Evolutionary conservation across 169 alveolate genomes (phyloP), one percentile per base, ranked within the genome.

Genomic region (Babesia caballi): DNA sequence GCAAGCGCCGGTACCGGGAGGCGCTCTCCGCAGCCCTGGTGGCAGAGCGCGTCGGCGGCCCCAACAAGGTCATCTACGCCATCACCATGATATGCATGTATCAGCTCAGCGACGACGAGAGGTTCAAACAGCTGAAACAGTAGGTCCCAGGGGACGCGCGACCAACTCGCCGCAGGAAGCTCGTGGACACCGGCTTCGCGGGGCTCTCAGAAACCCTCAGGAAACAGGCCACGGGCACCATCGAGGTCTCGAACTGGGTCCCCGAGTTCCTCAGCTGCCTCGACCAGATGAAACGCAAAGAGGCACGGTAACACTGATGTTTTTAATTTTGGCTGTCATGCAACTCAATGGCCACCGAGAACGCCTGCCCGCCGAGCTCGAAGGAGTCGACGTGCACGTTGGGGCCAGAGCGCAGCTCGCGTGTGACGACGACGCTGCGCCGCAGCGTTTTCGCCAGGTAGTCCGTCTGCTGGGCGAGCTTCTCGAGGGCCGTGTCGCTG

Each of bases 221-320:
- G 42, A 47, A 78, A 30, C 76, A 69, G 42, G 75, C 71, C 15
- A 12, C 59, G 6, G 86, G 86, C 49, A 78, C 86, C 35, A 68
- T 78, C 30, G 73, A 78, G 46, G 86, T 78, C 21, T 66, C 86
- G 2, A 33, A 46, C 23, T 69, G 50, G 58, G 56, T 78, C 17
- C 86, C 86, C n/a, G 86, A 78, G 50, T 67, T 78, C 5, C 54
- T 78, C 49, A 68, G 38, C 51, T 78, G 82, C 46, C 40, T 78
- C 21, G 77, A 68, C 23, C 54, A 41, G 27, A 44, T 68, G 82
- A 78, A 70, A 49, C 28, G 30, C 17, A 51, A 30, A 15, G 30
- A 61, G 47, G 14, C 23, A 60, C 19, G 2, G 8, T 35, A 28
- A 41, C n/a, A 54, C 25, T n/a, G 3, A 30, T 19, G 47, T 28